Percentiles rank a stretch among this genome's conserved stretches.
Conservation (phyloP, 148 eudicot species). For the Silene conica region DNA sequence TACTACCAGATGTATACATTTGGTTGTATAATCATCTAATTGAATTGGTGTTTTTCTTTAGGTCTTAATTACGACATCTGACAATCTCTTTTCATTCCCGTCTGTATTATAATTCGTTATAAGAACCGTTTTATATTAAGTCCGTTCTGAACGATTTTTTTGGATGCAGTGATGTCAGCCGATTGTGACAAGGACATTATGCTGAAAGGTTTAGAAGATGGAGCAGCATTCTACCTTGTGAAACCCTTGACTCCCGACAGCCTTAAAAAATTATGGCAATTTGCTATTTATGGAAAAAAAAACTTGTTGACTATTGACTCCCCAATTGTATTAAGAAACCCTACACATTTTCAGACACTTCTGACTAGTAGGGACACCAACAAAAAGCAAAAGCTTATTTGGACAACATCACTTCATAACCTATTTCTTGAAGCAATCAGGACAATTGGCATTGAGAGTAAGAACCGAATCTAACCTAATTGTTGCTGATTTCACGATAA, state of each 20-base stretch:
- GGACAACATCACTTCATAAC: conserved; percentile 54
- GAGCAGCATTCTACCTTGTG: conserved; percentile 44
- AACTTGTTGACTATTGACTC: neutral
- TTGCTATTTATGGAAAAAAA: conserved; percentile 22
- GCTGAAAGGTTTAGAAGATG: conserved; percentile 34
- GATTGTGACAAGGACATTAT: conserved; percentile 32
- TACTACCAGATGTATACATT: too few species aligned
- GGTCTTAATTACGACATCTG: too few species aligned
- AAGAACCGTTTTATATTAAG: too few species aligned
- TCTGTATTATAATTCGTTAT: too few species aligned
- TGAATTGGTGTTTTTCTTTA: too few species aligned
- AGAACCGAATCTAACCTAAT: conserved; percentile 2
- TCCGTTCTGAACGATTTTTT: too few species aligned
- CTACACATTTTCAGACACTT: neutral
- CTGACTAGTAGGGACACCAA: neutral
- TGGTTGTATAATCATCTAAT: too few species aligned
- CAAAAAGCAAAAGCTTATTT: conserved; percentile 40
- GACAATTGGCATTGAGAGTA: conserved; percentile 48
- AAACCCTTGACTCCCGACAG: conserved; percentile 42
- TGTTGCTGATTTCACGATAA: too few species aligned
- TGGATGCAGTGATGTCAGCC: conserved; percentile 58
- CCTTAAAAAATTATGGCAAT: conserved; percentile 50
- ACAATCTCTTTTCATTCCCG: too few species aligned
- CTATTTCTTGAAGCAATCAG: conserved; percentile 48
- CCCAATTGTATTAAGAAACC: neutral